These are phyloP conservation scores for Friedmanniomyces simplex DNA, from an alignment of 495 filamentous ascomycete genomes.

Conservation along the genomic window DNA sequence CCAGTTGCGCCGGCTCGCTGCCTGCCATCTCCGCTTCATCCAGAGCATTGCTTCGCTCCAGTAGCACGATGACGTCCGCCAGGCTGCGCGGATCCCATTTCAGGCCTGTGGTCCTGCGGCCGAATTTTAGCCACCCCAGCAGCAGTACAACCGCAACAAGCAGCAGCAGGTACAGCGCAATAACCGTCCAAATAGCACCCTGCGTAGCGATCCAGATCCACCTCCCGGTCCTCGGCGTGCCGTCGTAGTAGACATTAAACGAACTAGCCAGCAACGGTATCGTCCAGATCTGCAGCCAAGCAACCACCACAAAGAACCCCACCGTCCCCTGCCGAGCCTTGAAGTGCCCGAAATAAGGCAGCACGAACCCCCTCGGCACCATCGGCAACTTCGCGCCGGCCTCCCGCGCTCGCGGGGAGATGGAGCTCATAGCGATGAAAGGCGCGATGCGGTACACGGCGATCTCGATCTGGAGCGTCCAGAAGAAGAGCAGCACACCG, in stretches of 20 bases:
- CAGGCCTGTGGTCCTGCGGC: constrained; percentile 47
- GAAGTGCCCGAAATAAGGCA: constrained; percentile 51
- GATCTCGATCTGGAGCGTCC: constrained; percentile 60
- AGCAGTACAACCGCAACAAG: constrained; percentile 45
- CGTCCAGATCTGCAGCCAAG: constrained; percentile 55
- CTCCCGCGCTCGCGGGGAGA: constrained; percentile 35
- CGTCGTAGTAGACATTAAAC: constrained; percentile 48
- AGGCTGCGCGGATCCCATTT: constrained; percentile 77
- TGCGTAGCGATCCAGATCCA: constrained; percentile 76
- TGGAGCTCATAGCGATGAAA: constrained; percentile 62
- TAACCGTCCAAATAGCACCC: constrained; percentile 65
- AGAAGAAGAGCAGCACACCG: constrained; percentile 61
- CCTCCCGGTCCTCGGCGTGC: constrained; percentile 31
- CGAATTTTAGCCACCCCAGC: constrained; percentile 34
- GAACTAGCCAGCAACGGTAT: constrained; percentile 55
- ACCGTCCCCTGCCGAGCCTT: constrained; percentile 43
- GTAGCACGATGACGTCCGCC: constrained; percentile 63
- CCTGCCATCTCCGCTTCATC: constrained; percentile 2
- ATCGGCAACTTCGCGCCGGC: constrained; percentile 44
- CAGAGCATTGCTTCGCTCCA: constrained; percentile 71
- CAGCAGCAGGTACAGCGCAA: constrained; percentile 61
- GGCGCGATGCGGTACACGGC: constrained; percentile 70
- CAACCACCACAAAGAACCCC: constrained; percentile 43
- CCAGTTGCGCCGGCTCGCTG: constrained; percentile 46
- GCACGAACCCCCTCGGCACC: constrained; percentile 45